These are phyloP conservation scores for Deinandra increscens DNA, from an alignment of 129 eudicot genomes.

Conservation along the genomic window DNA sequence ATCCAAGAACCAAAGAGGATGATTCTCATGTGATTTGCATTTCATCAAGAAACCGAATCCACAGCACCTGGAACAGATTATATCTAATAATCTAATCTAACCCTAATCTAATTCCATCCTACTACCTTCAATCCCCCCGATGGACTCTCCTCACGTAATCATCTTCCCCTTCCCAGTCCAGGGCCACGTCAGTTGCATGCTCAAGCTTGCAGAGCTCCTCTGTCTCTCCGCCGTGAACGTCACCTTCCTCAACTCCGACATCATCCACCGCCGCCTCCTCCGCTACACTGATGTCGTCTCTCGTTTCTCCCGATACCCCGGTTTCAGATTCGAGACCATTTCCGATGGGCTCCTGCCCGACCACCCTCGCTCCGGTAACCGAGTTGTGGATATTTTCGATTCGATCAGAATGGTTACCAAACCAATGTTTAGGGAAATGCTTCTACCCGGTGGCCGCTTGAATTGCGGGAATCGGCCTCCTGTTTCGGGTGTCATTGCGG, in stretches of 20 bases:
- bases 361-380: conserved; percentile 45
- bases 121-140: not conserved
- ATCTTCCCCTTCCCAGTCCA: conserved; percentile 54
- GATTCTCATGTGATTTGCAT: conserved; percentile 32
- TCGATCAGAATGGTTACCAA: conserved; percentile 21
- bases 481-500: conserved; percentile 45
- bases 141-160: conserved; percentile 43
- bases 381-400: conserved; percentile 30
- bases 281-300: conserved; percentile 35
- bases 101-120: conserved; percentile 4
- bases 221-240: conserved; percentile 45
- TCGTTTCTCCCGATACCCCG: conserved; percentile 47
- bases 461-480: conserved; percentile 27
- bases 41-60: conserved; percentile 25
- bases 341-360: conserved; percentile 55
- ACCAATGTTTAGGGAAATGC: conserved; percentile 36
- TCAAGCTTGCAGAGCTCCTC: conserved; percentile 57
- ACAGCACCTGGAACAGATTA: not conserved
- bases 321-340: conserved; percentile 47
- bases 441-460: conserved; percentile 22
- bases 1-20: conserved; percentile 31
- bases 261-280: conserved; percentile 48
- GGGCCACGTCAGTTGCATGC: conserved; percentile 56
- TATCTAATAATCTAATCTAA: too few species aligned
- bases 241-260: conserved; percentile 50